Conservation (phyloP, 2,329 filamentous ascomycete genomes). For the Microcera coccophila region DNA sequence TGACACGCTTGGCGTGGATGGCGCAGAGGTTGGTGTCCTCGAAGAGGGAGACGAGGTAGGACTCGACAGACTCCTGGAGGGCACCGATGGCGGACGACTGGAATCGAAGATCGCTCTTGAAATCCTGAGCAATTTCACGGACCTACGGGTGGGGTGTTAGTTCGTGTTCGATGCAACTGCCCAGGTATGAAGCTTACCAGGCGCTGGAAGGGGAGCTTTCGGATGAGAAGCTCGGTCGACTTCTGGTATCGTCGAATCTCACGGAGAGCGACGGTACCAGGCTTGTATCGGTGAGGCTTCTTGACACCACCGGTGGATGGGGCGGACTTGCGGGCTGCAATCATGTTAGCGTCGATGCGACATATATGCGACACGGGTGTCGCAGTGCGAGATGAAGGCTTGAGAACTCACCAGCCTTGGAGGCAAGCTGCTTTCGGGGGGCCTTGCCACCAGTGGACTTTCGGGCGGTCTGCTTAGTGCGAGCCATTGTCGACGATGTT, state of each 20-base stretch:
- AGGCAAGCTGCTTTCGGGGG: conserved; percentile 93
- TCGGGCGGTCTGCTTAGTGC: conserved; percentile 64
- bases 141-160: conserved; percentile 44
- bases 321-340: conserved; percentile 78
- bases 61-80: conserved; percentile 97
- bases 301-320: conserved; percentile 96
- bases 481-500: conserved; percentile 51
- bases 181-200: conserved; percentile 55
- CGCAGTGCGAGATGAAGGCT: conserved; percentile 13
- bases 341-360: conserved; percentile 7
- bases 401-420: conserved; percentile 68
- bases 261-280: conserved; percentile 92
- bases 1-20: conserved; percentile 99
- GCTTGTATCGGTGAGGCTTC: conserved; percentile 90
- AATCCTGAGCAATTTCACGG: conserved; percentile 92
- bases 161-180: not conserved
- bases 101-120: conserved; percentile 95
- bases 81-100: conserved; percentile 97
- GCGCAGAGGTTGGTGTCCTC: conserved; percentile 98
- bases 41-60: conserved; percentile 96
- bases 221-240: conserved; percentile 90
- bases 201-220: conserved; percentile 97
- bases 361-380: conserved; percentile 2
- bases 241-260: conserved; percentile 99
- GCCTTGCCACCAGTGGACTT: conserved; percentile 80